Percentiles rank a stretch among this genome's conserved stretches.
These are phyloP conservation scores for Lachancea quebecensis DNA, from an alignment of 805 yeast genomes.

Conservation along the genomic window DNA sequence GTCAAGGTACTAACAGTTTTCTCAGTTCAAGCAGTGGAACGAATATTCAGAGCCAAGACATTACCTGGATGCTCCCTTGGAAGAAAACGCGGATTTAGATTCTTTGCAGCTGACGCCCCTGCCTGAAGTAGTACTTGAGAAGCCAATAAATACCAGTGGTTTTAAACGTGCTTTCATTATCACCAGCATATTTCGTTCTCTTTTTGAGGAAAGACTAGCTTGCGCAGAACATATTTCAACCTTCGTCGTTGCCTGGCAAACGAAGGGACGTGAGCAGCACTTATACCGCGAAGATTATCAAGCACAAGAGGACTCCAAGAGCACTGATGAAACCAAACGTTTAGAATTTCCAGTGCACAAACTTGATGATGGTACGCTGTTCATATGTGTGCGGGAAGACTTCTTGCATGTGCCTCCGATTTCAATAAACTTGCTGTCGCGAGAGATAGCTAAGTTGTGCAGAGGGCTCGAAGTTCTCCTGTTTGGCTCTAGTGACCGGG, in stretches of 20 bases:
- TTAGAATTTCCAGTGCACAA: conserved; percentile 4
- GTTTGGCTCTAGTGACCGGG: conserved; percentile 27
- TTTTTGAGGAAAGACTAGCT: conserved; percentile 17
- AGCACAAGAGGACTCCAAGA: conserved; percentile 1
- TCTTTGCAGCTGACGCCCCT: conserved; percentile 23
- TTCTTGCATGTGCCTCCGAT: conserved; percentile 32
- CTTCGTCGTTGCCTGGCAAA: conserved; percentile 2
- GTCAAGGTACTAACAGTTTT: conserved; percentile 5
- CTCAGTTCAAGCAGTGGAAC: conserved; percentile 45
- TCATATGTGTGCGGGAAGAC: conserved; percentile 26
- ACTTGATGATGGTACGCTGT: conserved; percentile 8
- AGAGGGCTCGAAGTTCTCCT: conserved; percentile 10
- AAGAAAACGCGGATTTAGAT: conserved; percentile 15
- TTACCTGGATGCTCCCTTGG: conserved; percentile 32
- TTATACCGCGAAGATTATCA: conserved; percentile 8
- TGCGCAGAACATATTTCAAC: not conserved
- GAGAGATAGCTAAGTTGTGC: conserved; percentile 15
- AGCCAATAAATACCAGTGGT: conserved; percentile 9
- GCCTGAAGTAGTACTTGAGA: conserved; percentile 28
- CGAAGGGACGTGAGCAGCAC: not conserved
- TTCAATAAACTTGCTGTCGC: conserved; percentile 27
- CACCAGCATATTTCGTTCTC: conserved; percentile 24
- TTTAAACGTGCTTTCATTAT: conserved; percentile 18
- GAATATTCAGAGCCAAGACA: conserved; percentile 44
- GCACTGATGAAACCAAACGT: not conserved